Conservation (phyloP, 805 yeast species). For the Saturnispora sekii region DNA sequence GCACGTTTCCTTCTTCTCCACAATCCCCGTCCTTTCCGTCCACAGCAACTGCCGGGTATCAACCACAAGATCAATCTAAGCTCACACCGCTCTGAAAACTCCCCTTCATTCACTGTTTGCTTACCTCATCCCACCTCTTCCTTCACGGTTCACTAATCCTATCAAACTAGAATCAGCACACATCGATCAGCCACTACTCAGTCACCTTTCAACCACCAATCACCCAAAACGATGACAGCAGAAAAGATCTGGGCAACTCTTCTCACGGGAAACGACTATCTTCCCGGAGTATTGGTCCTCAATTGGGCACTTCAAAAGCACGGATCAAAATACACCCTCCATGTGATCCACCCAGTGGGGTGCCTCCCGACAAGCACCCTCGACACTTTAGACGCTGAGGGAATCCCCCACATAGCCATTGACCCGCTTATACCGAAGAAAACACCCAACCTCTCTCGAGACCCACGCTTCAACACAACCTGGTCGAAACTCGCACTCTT, state of each 20-base stretch:
- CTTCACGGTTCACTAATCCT: no score
- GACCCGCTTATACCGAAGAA: constrained; percentile 28
- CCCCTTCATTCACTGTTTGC: no score
- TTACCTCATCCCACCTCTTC: no score
- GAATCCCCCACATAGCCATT: constrained; percentile 34
- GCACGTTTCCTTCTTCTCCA: no score
- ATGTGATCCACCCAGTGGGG: constrained; percentile 44
- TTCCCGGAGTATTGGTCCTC: constrained; percentile 43
- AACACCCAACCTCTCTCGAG: constrained; percentile 37
- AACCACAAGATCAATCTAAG: no score
- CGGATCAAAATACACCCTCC: constrained; percentile 39
- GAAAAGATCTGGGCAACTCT: constrained; percentile 43
- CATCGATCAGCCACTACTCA: no score
- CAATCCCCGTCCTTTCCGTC: no score
- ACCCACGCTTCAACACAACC: constrained; percentile 48
- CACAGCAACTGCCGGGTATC: no score
- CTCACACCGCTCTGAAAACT: no score
- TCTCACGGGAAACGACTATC: constrained; percentile 41
- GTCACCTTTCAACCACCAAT: no score
- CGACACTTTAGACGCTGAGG: constrained; percentile 34
- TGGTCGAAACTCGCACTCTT: constrained; percentile 56
- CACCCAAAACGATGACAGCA: background rate
- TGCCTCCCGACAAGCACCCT: constrained; percentile 35
- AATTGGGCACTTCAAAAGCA: constrained; percentile 35
- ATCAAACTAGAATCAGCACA: no score